Percentiles rank a stretch among this genome's conserved stretches.
phyloP scores from a whole-genome alignment of 495 filamentous ascomycete genomes.

The Penicillium alfredii region DNA sequence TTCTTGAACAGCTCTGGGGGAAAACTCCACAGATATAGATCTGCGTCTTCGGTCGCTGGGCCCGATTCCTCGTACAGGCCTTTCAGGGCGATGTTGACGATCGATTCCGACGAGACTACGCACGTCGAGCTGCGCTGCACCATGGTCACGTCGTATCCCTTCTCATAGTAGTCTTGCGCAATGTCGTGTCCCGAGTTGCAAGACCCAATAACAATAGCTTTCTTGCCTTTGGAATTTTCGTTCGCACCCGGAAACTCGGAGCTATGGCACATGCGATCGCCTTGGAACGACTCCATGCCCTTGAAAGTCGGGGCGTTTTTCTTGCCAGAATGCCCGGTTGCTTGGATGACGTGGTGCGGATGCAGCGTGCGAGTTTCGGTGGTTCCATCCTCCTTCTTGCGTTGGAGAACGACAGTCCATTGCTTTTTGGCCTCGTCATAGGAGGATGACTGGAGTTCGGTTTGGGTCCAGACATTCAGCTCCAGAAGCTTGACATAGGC shows the following conservation, averaged over 20 bases:
- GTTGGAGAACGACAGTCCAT: conserved; percentile 58
- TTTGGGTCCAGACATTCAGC: conserved; percentile 67
- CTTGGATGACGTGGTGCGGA: conserved; percentile 63
- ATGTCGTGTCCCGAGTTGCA: conserved; percentile 84
- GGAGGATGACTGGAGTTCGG: conserved; percentile 42
- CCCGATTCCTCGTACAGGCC: conserved; percentile 58
- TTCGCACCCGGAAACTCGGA: conserved; percentile 60
- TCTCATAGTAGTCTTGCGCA: conserved; percentile 73
- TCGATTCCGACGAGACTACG: conserved; percentile 55
- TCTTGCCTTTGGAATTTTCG: conserved; percentile 47
- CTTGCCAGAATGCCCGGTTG: conserved; percentile 69
- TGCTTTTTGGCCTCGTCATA: conserved; percentile 49
- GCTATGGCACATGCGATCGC: conserved; percentile 57
- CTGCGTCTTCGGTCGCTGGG: conserved; percentile 53
- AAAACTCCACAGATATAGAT: conserved; percentile 50
- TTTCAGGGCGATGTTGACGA: conserved; percentile 47
- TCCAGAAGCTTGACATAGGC: conserved; percentile 67
- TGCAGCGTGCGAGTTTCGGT: conserved; percentile 51
- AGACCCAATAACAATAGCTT: conserved; percentile 69
- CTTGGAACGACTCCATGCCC: conserved; percentile 54
- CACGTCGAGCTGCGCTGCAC: conserved; percentile 72
- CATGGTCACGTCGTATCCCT: conserved; percentile 79
- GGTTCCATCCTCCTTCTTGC: conserved; percentile 42
- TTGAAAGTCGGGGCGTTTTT: conserved; percentile 57
- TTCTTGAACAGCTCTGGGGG: conserved; percentile 55